Evolutionary conservation across 2,329 filamentous ascomycete genomes (phyloP).

Genomic region (Phialophora chinensis): DNA sequence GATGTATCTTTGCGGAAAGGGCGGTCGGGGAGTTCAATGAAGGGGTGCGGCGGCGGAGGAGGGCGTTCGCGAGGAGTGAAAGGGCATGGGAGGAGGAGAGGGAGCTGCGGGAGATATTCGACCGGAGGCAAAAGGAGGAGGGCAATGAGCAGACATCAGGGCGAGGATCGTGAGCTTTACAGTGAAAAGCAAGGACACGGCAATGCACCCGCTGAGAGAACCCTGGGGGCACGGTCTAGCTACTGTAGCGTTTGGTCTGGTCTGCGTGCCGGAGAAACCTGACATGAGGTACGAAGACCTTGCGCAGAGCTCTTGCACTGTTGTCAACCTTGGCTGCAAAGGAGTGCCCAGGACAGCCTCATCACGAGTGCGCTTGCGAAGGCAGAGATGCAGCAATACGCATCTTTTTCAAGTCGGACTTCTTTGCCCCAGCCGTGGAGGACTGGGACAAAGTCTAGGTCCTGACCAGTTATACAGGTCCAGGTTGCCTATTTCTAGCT

Average conservation of each 20-base stretch:
- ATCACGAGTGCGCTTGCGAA: neutral
- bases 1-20: slow-evolving; percentile 56
- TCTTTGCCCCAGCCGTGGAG: neutral
- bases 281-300: neutral
- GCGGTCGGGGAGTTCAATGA: slow-evolving; percentile 55
- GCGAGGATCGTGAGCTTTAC: neutral
- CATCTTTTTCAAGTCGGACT: neutral
- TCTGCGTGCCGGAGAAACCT: neutral
- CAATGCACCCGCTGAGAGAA: neutral
- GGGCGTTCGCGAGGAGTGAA: slow-evolving; percentile 42
- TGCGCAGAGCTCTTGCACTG: neutral
- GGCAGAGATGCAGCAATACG: neutral
- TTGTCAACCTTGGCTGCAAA: neutral
- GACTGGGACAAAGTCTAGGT: neutral
- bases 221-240: neutral
- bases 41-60: slow-evolving; percentile 48
- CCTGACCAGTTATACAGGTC: neutral
- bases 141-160: neutral
- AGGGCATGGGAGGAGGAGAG: slow-evolving; percentile 41
- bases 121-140: slow-evolving; percentile 40
- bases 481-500: neutral
- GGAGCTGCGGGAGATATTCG: slow-evolving; percentile 45
- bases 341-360: neutral
- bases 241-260: neutral
- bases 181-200: neutral